These are phyloP conservation scores for Fusarium keratoplasticum DNA, from an alignment of 2,329 filamentous ascomycete genomes.

Conservation along the genomic window DNA sequence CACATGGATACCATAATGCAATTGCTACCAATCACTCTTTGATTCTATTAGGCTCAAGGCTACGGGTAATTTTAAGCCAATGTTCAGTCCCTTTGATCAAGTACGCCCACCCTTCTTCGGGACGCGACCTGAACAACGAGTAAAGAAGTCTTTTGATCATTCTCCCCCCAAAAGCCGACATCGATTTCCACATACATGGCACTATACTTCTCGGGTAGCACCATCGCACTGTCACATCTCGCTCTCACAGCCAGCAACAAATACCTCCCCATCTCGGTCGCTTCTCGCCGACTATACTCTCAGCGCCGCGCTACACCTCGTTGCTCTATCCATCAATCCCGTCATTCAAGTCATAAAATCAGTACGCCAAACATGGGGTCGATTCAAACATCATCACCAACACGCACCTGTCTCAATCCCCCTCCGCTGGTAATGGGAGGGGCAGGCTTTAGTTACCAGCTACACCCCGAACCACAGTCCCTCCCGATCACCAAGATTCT, in stretches of 20 bases:
- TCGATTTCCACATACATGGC: neutral
- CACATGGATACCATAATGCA: neutral
- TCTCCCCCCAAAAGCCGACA: neutral
- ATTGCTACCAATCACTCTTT: neutral
- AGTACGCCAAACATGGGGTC: neutral
- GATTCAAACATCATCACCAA: neutral
- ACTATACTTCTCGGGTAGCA: neutral
- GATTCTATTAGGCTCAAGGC: neutral
- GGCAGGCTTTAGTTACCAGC: neutral
- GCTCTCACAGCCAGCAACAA: neutral
- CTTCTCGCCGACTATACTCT: neutral
- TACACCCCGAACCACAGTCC: neutral
- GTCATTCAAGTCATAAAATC: neutral
- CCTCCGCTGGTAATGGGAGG: neutral
- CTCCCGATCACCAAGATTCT: neutral
- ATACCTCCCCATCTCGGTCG: neutral
- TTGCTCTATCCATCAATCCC: neutral
- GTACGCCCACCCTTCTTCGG: too few species aligned
- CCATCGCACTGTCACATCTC: neutral
- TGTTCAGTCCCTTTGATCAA: neutral
- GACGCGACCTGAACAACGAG: neutral
- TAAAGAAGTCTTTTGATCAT: neutral
- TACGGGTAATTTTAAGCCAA: neutral
- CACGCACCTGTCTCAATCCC: neutral
- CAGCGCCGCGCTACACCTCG: neutral